These are phyloP conservation scores for Tetrastigma voinierianum DNA, from an alignment of 164 flowering plant genomes.

Conservation along the genomic window DNA sequence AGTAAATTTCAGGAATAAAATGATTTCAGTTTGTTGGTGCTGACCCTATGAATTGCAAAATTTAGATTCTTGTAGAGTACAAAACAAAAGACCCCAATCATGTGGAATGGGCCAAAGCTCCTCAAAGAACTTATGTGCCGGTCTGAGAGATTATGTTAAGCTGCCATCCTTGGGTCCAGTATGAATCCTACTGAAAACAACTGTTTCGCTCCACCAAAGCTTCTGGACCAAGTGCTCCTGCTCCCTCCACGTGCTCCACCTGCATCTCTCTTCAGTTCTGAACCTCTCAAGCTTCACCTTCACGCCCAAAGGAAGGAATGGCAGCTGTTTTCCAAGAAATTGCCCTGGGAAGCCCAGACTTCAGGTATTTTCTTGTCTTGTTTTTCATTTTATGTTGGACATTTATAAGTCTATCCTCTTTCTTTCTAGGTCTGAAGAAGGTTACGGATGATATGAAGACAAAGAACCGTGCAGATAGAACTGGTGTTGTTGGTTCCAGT, in stretches of 20 bases:
- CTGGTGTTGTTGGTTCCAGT: constrained; percentile 55
- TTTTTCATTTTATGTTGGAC: constrained; percentile 8
- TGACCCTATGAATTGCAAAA: constrained; percentile 11
- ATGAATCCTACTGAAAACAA: constrained; percentile 58
- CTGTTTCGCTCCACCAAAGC: constrained; percentile 52
- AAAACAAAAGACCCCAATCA: constrained; percentile 86
- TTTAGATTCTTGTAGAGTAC: constrained; percentile 87
- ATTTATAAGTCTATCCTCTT: not conserved
- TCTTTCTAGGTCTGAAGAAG: constrained; percentile 26
- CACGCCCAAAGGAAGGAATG: constrained; percentile 83
- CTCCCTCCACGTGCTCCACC: constrained; percentile 91
- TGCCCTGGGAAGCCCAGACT: constrained; percentile 68
- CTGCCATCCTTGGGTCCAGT: constrained; percentile 86
- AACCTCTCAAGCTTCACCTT: constrained; percentile 55
- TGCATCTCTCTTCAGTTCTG: constrained; percentile 66
- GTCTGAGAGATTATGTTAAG: constrained; percentile 92
- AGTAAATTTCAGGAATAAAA: not conserved
- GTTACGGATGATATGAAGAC: constrained; percentile 74
- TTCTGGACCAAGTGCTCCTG: constrained; percentile 59
- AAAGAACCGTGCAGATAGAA: constrained; percentile 83
- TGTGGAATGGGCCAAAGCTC: constrained; percentile 95
- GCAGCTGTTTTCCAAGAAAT: constrained; percentile 94
- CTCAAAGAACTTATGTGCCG: constrained; percentile 91
- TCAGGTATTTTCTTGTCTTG: constrained; percentile 43
- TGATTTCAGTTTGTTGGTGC: not conserved